Evolutionary conservation across 2,329 filamentous ascomycete species (phyloP).

Genomic region (Ascochyta viciae-villosae): DNA sequence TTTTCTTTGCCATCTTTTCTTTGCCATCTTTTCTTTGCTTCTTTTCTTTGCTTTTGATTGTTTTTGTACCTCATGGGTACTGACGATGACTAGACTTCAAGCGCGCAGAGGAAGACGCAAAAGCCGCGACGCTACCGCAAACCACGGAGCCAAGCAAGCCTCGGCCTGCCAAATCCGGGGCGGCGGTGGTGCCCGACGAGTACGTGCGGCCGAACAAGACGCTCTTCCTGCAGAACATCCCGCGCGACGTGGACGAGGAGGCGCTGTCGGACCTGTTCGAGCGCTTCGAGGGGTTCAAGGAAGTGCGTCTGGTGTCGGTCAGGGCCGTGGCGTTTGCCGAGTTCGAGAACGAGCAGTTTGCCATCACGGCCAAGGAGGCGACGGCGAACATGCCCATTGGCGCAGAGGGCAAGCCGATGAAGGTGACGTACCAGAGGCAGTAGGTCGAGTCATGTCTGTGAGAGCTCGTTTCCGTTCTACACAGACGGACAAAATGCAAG

Average conservation of each 20-base stretch:
- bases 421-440: slow-evolving; percentile 95
- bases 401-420: slow-evolving; percentile 77
- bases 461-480: slow-evolving; percentile 22
- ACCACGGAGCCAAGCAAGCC: slow-evolving; percentile 51
- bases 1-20: too few species aligned
- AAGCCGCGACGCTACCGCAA: slow-evolving; percentile 75
- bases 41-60: too few species aligned
- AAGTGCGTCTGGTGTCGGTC: slow-evolving; percentile 87
- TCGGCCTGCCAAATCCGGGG: slow-evolving; percentile 73
- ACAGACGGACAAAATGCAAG: background rate
- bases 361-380: slow-evolving; percentile 92
- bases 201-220: slow-evolving; percentile 98
- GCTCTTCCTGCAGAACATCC: slow-evolving; percentile 90
- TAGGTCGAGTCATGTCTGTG: slow-evolving; percentile 51
- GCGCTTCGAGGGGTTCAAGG: slow-evolving; percentile 91
- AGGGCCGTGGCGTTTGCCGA: slow-evolving; percentile 95
- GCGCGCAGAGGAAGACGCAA: slow-evolving; percentile 80
- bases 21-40: too few species aligned
- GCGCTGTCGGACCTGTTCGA: slow-evolving; percentile 81
- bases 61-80: too few species aligned
- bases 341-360: slow-evolving; percentile 88
- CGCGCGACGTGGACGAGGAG: slow-evolving; percentile 84
- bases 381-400: slow-evolving; percentile 85
- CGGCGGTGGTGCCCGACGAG: slow-evolving; percentile 89
- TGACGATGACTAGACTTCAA: slow-evolving; percentile 65